Base-by-base conservation (phyloP, 164 flowering plant genomes). In the Berberis thunbergii region DNA sequence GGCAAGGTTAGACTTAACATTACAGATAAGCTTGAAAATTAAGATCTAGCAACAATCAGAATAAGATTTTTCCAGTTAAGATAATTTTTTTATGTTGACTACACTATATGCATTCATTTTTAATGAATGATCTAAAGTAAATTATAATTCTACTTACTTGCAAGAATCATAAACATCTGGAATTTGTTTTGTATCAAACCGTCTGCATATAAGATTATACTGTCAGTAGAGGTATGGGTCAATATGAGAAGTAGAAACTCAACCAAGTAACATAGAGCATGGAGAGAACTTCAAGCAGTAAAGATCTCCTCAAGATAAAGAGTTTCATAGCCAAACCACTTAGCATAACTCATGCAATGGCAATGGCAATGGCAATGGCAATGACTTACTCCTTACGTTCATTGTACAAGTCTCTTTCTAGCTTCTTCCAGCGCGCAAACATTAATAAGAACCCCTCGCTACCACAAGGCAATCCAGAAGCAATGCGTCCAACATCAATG, bases 381-480 rank as follows among this genome's bases (percentile, higher is more conserved):
- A 64, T 45, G 3, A 65, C 94, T 79, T 80, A 91, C 99, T 70
- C 88, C 72, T 95, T 95, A 26, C 99, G 90, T 78, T 91, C 99
- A 79, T 85, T 95, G 66, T 87, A 95, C 71, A 95, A 80, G 73
- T 95, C 99, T 67, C 95, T 81, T 77, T 89, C 99, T 68, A 95
- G 97, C 74, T 95, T 95, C 79, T 80, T 95, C 99, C 99, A 95
- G 56, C 99, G 94, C 70, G 99, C 97, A 82, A 72, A 95, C 99
- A 95, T 95, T 72, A 95, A 79, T 66, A 95, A 93, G 70, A 91
- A 95, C 45, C 99, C 99, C 76, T 95, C 99, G 74, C 96, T 87
- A 49, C 99, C 99, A 80, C 99, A 95, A 42, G 99, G 99, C 63
- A 95, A 83, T 62, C 99, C 99, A 69, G 99, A 96, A 76, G 96